Evolutionary conservation across 2,329 filamentous ascomycete genomes (phyloP), one percentile per base, ranked within the genome.

Genomic region (Juglanconis oblonga): DNA sequence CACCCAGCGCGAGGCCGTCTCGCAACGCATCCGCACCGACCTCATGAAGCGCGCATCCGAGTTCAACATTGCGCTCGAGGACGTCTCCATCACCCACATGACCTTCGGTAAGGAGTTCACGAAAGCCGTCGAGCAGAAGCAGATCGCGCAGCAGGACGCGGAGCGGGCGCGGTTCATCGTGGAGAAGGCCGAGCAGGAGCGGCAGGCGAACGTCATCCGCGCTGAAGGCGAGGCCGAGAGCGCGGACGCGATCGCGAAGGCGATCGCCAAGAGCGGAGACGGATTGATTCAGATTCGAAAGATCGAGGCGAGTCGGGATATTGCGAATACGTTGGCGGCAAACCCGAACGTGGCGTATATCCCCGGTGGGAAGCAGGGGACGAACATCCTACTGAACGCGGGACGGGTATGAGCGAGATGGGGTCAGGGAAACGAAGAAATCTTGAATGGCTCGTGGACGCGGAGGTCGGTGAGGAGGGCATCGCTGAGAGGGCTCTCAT

Each of bases 11-110:
- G 96, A 99, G 81, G 92, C 94, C 66, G 95, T 99, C 70, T 94
- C 89, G 66, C 89, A 97, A 77, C 90, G 93, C 70, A 99, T 99
- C 82, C 92, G 91, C 63, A 84, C 85, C 68, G 95, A 99, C 75
- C 87, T 99, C 53, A 88, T 95, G 73, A 92, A 90, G 80, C 93
- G 95, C 71, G 95, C 95, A 52, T 81, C 88, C 71, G 95, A 99
- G 77, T 99, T 99, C 87, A 97, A 99, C 83, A 99, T 99, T 73
- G 92, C 92, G 33, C 91, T 99, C 57, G 95, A 99, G 79, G 95
- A 99, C 73, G 95, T 99, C 62, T 96, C 92, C 73, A 99, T 99
- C 77, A 99, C 95, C 64, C 95, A 99, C 84, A 99, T 99, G 95
- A 99, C 95, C 56, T 99, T 99, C 74, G 95, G 95, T 69, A 94